Percentiles rank a stretch among this genome's conserved stretches.
Evolutionary conservation across 2,329 filamentous ascomycete genomes (phyloP).

Genomic region (Aotearoamyces nothofagi): DNA sequence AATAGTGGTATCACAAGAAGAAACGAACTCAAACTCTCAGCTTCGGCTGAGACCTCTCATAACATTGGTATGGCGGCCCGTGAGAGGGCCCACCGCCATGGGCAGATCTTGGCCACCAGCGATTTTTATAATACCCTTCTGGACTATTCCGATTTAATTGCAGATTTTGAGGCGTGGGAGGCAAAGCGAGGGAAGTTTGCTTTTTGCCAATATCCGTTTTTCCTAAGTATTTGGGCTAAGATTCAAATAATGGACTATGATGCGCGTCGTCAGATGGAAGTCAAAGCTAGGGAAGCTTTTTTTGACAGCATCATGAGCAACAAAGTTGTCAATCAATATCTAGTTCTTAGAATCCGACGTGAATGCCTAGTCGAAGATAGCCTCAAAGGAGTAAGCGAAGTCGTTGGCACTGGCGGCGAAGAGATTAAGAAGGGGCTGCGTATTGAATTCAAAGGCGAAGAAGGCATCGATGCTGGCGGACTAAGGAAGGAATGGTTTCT

Average conservation of each 20-base stretch:
- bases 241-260: constrained; percentile 84
- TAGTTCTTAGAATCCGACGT: constrained; percentile 62
- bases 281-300: constrained; percentile 76
- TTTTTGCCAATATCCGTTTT: constrained; percentile 86
- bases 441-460: constrained; percentile 76
- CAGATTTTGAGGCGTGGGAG: constrained; percentile 84
- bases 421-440: constrained; percentile 83
- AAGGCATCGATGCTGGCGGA: constrained; percentile 81
- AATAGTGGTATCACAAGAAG: constrained; percentile 30
- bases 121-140: constrained; percentile 81
- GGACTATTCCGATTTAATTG: constrained; percentile 72
- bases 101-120: constrained; percentile 61
- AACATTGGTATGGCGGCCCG: constrained; percentile 23
- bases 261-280: constrained; percentile 76
- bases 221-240: constrained; percentile 84
- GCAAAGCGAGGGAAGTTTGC: constrained; percentile 58
- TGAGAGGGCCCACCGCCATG: constrained; percentile 31
- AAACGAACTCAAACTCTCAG: constrained; percentile 21
- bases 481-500: constrained; percentile 92
- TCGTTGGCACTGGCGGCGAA: constrained; percentile 64
- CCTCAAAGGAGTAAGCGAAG: constrained; percentile 68
- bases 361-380: constrained; percentile 86
- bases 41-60: constrained; percentile 20
- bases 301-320: constrained; percentile 75
- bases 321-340: constrained; percentile 59